Evolutionary conservation across 2,329 filamentous ascomycete genomes (phyloP).

Genomic region (Endoconidiophora polonica): DNA sequence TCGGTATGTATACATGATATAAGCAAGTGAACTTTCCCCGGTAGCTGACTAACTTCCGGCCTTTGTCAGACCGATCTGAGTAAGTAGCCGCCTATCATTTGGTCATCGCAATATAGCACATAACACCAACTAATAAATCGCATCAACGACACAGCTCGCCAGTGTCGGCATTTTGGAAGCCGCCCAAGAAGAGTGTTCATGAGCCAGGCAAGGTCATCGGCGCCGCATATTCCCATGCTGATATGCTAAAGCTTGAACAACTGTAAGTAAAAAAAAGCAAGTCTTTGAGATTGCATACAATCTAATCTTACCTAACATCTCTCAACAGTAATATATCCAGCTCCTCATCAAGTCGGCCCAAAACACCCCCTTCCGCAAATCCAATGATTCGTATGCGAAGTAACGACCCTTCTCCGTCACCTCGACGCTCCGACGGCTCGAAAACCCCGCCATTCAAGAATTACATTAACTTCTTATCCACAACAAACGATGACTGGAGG

Average conservation of each 20-base stretch:
- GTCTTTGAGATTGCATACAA: background rate
- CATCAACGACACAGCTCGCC: slow-evolving; percentile 41
- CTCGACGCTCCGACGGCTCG: slow-evolving; percentile 32
- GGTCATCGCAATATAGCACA: background rate
- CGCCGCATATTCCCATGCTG: slow-evolving; percentile 89
- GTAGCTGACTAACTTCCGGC: slow-evolving; percentile 13
- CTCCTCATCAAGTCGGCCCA: slow-evolving; percentile 38
- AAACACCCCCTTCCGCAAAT: slow-evolving; percentile 50
- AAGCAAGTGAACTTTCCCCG: background rate
- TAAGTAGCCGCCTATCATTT: slow-evolving; percentile 25
- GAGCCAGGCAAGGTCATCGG: slow-evolving; percentile 68
- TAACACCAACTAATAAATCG: slow-evolving; percentile 17
- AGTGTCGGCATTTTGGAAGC: slow-evolving; percentile 70
- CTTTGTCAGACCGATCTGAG: slow-evolving; percentile 41
- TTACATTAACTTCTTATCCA: slow-evolving; percentile 68
- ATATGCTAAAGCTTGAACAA: slow-evolving; percentile 76
- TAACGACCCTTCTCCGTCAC: slow-evolving; percentile 39
- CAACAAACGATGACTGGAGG: slow-evolving; percentile 70
- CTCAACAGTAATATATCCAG: slow-evolving; percentile 6
- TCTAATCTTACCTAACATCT: background rate
- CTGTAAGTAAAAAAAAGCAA: slow-evolving; percentile 33
- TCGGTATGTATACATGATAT: slow-evolving; percentile 47
- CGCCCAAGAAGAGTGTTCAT: slow-evolving; percentile 36
- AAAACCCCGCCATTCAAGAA: slow-evolving; percentile 52
- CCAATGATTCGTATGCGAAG: slow-evolving; percentile 24